Base-by-base conservation (phyloP, 805 yeast genomes). In the Hagleromyces aurorensis region DNA sequence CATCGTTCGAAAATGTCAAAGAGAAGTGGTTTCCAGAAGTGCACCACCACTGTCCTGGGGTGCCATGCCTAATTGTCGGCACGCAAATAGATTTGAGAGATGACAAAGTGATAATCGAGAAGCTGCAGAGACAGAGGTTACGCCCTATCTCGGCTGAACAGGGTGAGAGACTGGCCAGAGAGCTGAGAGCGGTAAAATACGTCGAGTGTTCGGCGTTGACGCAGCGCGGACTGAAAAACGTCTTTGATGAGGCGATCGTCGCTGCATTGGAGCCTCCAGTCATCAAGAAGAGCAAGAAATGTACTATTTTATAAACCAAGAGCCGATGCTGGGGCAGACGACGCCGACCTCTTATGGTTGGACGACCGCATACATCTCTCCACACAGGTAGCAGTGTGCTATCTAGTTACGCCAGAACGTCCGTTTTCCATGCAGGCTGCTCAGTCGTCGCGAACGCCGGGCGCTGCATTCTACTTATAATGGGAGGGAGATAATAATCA, bases 11-110 rank as follows among this genome's bases (percentile, higher is more conserved):
- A 62, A 89, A 89, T 64, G 97, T 91, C 30, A 82, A 84, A 58
- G 97, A 91, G 64, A 89, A 89, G 64, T 89, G 98, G 98, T 81
- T 87, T 65, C 97, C 97, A 17, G 98, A 89, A 60, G 94, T 91
- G 39, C 96, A 87, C 58, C 96, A 89, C 62, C 87, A 82, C 50
- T 93, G 97, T 54, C 94, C 94, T n/a, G 96, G 94, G 37, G 96
- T 87, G 26, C 96, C 97, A 13, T 89, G 96, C 51, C 72, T 89
- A 46, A 84, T 89, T 53, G 97, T 89, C 23, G 98, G 98, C 44
- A 91, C 97, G 8, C 97, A 89, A 63, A 78, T 84, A 34, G 98
- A 89, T 67, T 69, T 89, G 51, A 78, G 97, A 59, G 87, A 83
- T 49, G 97, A 89, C 57, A 91, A 87, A 39, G 81, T 84, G 24